These are phyloP conservation scores for Epicoccum nigrum DNA, from an alignment of 2,329 filamentous ascomycete genomes.

Conservation along the genomic window DNA sequence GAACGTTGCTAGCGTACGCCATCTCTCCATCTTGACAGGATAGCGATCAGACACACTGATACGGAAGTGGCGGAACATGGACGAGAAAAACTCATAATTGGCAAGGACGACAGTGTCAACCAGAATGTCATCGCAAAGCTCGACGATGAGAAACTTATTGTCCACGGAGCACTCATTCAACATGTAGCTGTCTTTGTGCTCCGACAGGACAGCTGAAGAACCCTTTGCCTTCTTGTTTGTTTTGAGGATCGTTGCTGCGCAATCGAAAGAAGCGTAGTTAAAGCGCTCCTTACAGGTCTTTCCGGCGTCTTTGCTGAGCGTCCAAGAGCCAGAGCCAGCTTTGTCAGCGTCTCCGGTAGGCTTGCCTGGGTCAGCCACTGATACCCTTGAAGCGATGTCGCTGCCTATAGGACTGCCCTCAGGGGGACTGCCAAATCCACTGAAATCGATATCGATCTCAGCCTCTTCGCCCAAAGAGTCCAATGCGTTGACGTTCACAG, in stretches of 20 bases:
- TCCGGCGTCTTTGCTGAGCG: conserved; percentile 86
- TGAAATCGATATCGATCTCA: conserved; percentile 80
- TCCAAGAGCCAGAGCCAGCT: conserved; percentile 40
- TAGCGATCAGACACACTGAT: conserved; percentile 95
- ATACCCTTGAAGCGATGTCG: conserved; percentile 23
- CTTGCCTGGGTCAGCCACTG: conserved; percentile 23
- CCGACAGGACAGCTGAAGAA: conserved; percentile 83
- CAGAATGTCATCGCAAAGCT: conserved; percentile 84
- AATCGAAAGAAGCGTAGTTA: conserved; percentile 97
- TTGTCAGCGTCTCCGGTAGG: conserved; percentile 33
- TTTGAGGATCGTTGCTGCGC: conserved; percentile 90
- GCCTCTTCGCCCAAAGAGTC: conserved; percentile 85
- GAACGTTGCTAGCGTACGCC: conserved; percentile 86
- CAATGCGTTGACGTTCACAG: conserved; percentile 67
- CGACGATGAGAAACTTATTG: conserved; percentile 94
- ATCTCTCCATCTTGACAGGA: conserved; percentile 88
- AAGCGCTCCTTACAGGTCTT: conserved; percentile 98
- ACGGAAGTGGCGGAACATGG: conserved; percentile 88
- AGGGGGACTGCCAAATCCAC: conserved; percentile 61
- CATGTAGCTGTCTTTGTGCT: conserved; percentile 99
- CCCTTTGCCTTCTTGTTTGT: conserved; percentile 87
- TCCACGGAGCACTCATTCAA: conserved; percentile 83
- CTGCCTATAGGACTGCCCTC: conserved; percentile 27
- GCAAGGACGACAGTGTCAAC: conserved; percentile 97
- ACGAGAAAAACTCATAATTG: conserved; percentile 99